Evolutionary conservation across 257 asterid species (phyloP).

Genomic region (Scutellaria galericulata): DNA sequence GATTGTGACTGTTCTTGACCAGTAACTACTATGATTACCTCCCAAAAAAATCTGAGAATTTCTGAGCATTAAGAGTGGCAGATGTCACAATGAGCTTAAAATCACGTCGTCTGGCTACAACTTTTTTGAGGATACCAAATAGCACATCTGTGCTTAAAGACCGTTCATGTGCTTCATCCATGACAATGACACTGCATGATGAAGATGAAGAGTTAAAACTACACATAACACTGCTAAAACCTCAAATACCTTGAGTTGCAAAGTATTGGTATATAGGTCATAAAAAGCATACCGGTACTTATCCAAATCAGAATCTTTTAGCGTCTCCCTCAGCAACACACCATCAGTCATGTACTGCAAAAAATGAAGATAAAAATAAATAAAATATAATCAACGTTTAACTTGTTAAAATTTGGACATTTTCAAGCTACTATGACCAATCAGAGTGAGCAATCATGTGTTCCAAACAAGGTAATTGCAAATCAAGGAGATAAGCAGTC

Average conservation of each 20-base stretch:
- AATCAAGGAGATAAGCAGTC: background rate
- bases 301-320: slow-evolving; percentile 93
- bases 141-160: slow-evolving; percentile 88
- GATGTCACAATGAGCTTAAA: slow-evolving; percentile 97
- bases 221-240: background rate
- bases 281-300: slow-evolving; percentile 72
- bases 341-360: slow-evolving; percentile 99
- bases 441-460: slow-evolving; percentile 20
- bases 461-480: slow-evolving; percentile 1
- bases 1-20: background rate
- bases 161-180: slow-evolving; percentile 99
- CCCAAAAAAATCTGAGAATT: slow-evolving; percentile 90
- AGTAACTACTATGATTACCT: slow-evolving; percentile 54
- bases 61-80: slow-evolving; percentile 92
- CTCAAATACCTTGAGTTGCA: slow-evolving; percentile 16
- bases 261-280: slow-evolving; percentile 8
- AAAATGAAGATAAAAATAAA: background rate
- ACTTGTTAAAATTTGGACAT: slow-evolving; percentile 14
- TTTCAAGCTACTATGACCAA: background rate
- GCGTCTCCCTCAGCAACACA: slow-evolving; percentile 91
- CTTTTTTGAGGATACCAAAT: slow-evolving; percentile 94
- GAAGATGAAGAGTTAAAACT: slow-evolving; percentile 16
- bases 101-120: slow-evolving; percentile 93
- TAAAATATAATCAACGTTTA: background rate
- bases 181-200: slow-evolving; percentile 70